Evolutionary conservation across 2,329 filamentous ascomycete species (phyloP), one percentile per base, ranked within the genome.

Genomic region (Endothia cerciana): DNA sequence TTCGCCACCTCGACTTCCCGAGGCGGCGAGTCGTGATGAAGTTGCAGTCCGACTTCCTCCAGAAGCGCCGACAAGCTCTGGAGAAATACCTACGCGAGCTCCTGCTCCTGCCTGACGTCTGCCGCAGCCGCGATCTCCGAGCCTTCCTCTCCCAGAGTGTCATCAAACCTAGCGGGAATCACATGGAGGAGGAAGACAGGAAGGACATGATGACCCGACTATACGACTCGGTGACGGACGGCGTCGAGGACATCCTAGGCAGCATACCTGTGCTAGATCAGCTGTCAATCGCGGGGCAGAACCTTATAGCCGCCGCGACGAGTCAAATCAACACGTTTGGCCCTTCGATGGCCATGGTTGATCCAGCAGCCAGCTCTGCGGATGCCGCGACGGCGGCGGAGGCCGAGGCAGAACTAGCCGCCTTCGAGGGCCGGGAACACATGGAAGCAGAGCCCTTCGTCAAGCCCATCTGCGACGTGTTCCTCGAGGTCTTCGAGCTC

Each of bases 381-480:
- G 86, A 85, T 58, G 77, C 76, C 6, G 71, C 81, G 65, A 79
- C 78, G 8, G 82, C 86, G 2, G 86, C 89, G 2, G 95, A 98
- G 79, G 95, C 94, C 0, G 94, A 98, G 78, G 94, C 94, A 0
- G 95, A 98, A 77, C 82, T 99, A 59, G 92, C 94, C 65, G 94
- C 94, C 0, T 98, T 97, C 73, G 94, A 98, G 77, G 90, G 92
- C 74, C 90, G 89, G 73, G 93, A 97, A 72, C 83, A 68, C 30
- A 59, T 65, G 57, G 66, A 68, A 25, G 60, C 93, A 2, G 93
- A 97, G 74, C 95, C 95, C 0, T 98, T 99, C 73, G 95, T 99
- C 73, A 99, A 97, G 76, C 96, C 95, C 4, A 97, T 99, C 68
- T 97, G 94, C 77, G 95, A 99, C 77, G 89, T 99, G 67, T 99